phyloP scores from a whole-genome alignment of 2,329 filamentous ascomycete species.

The Colletotrichum sp. region DNA sequence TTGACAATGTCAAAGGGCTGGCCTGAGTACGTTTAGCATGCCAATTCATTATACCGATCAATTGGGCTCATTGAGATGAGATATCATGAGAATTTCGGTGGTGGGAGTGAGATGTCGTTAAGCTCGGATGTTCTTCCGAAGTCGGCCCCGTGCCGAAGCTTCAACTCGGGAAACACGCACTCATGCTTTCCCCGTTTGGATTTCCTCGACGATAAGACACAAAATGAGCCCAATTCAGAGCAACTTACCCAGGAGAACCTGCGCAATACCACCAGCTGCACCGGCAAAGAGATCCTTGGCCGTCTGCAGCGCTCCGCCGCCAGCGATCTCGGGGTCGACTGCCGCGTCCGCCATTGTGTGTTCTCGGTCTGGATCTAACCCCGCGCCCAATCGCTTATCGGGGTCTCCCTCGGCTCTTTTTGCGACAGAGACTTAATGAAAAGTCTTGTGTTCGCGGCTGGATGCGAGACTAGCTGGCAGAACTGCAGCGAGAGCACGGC shows the following conservation, averaged over 20 bases:
- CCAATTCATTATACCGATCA: not conserved
- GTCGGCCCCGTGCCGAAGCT: not conserved
- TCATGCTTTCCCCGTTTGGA: not conserved
- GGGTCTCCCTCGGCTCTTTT: not conserved
- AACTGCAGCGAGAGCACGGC: not conserved
- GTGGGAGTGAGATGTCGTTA: not conserved
- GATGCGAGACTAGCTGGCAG: not conserved
- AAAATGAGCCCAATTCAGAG: not conserved
- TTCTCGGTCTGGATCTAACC: not conserved
- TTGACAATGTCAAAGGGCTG: constrained; percentile 93
- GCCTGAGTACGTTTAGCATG: constrained; percentile 42
- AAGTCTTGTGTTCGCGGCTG: not conserved
- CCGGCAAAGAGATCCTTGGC: constrained; percentile 92
- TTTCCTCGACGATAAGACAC: not conserved
- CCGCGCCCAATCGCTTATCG: constrained; percentile 1
- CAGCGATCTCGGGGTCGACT: constrained; percentile 10
- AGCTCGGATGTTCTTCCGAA: not conserved
- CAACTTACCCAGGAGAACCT: constrained; percentile 84
- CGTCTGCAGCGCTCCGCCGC: constrained; percentile 57
- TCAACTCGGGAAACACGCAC: not conserved
- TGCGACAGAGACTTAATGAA: not conserved
- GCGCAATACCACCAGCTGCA: constrained; percentile 88
- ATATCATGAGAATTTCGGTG: not conserved
- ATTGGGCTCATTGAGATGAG: not conserved
- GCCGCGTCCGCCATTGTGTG: constrained; percentile 12